A percentile compares a stretch with the other conserved stretches of the same genome.
phyloP scores from a whole-genome alignment of 345 rosid genomes.

The Gossypium stocksii region DNA sequence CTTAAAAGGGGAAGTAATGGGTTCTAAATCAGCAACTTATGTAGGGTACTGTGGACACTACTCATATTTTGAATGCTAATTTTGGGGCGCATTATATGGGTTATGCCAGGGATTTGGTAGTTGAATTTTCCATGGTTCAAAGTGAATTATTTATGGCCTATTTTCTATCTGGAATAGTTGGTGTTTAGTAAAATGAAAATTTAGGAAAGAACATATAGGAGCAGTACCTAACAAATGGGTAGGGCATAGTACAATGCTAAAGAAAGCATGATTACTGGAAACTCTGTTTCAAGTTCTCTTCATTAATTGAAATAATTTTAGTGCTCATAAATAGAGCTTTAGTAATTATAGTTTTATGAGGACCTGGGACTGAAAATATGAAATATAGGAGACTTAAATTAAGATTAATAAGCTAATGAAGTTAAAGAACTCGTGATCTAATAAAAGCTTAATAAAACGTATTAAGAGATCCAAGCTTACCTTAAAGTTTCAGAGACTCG shows the following conservation, averaged over 20 bases:
- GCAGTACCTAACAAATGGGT: background rate
- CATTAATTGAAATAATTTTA: constrained; percentile 4
- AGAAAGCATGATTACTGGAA: background rate
- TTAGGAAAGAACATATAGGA: background rate
- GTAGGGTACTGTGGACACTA: background rate
- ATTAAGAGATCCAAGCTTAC: background rate
- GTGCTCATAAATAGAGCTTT: background rate
- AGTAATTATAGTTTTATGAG: background rate
- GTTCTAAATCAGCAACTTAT: background rate
- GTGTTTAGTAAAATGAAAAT: background rate
- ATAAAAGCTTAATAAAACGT: background rate
- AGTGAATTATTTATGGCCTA: background rate
- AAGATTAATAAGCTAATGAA: background rate
- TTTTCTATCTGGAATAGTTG: background rate
- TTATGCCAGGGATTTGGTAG: too few species aligned
- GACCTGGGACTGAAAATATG: background rate
- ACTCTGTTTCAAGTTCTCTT: background rate
- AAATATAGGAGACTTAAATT: background rate
- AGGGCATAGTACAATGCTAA: background rate
- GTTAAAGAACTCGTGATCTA: background rate
- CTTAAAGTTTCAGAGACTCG: background rate
- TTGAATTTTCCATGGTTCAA: too few species aligned
- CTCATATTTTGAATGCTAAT: background rate
- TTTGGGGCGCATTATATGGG: background rate
- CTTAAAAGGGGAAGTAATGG: background rate